phyloP scores from a whole-genome alignment of 306 rosid genomes.

The Delonix regia region DNA sequence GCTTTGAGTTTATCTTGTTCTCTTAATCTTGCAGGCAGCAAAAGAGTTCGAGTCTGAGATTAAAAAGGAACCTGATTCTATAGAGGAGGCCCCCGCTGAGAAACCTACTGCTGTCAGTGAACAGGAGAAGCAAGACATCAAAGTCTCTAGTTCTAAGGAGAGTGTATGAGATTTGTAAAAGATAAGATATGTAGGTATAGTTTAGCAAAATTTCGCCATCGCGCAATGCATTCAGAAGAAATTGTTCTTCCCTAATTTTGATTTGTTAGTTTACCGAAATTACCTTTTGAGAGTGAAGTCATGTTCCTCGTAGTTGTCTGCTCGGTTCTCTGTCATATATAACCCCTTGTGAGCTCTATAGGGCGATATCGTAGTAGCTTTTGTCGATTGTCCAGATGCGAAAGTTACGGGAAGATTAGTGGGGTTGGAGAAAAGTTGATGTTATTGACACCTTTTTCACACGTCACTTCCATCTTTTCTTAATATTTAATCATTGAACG shows the following conservation, averaged over 20 bases:
- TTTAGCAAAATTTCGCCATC: conserved; percentile 30
- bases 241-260: conserved; percentile 26
- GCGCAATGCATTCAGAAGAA: conserved; percentile 28
- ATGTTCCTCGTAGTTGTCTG: not conserved
- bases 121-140: conserved; percentile 64
- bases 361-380: not conserved
- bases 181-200: conserved; percentile 15
- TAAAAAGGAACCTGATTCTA: conserved; percentile 69
- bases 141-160: conserved; percentile 74
- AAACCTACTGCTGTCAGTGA: conserved; percentile 49
- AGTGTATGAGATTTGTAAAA: conserved; percentile 56
- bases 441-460: not conserved
- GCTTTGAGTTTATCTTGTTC: conserved; percentile 25
- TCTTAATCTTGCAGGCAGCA: conserved; percentile 74
- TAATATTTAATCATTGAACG: not conserved
- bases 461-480: not conserved
- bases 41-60: conserved; percentile 95
- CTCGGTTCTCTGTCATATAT: not conserved
- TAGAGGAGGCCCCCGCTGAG: conserved; percentile 45
- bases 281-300: conserved; percentile 14
- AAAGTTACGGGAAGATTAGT: not conserved
- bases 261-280: conserved; percentile 31
- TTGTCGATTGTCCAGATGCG: not conserved
- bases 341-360: conserved; percentile 4
- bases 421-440: not conserved